Evolutionary conservation across 768 basidiomycete species (phyloP).

Genomic region (Lentinula aciculospora): DNA sequence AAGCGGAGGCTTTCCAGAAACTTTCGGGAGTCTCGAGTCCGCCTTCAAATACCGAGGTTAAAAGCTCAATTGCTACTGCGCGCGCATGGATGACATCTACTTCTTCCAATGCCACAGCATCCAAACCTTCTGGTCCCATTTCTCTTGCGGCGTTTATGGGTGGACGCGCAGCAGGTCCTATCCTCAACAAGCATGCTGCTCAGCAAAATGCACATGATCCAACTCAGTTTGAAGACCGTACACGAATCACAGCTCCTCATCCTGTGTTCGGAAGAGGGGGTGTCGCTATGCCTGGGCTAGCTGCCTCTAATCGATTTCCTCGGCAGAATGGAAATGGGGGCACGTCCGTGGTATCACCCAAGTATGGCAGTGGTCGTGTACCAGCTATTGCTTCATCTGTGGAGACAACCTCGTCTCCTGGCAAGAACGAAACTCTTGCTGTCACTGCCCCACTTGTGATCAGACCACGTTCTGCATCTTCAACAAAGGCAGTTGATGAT

Average conservation of each 20-base stretch:
- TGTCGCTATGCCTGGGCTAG: conserved; percentile 73
- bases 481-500: conserved; percentile 17
- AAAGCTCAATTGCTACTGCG: conserved; percentile 1
- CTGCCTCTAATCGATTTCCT: conserved; percentile 12
- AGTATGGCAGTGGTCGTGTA: background rate
- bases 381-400: background rate
- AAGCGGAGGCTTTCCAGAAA: conserved; percentile 41
- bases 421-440: background rate
- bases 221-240: conserved; percentile 61
- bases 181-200: conserved; percentile 66
- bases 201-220: conserved; percentile 65
- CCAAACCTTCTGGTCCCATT: conserved; percentile 39
- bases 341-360: background rate
- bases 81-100: conserved; percentile 5
- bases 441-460: background rate
- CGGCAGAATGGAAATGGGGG: background rate
- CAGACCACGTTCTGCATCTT: conserved; percentile 3
- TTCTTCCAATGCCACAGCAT: conserved; percentile 7
- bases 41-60: background rate
- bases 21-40: conserved; percentile 28
- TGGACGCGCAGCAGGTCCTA: conserved; percentile 68
- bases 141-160: conserved; percentile 83
- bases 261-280: conserved; percentile 74
- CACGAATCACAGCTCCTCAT: conserved; percentile 48
- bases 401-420: background rate